Conservation (phyloP, 192 early-diverging fungal species). For the Backusella mclennaniae region DNA sequence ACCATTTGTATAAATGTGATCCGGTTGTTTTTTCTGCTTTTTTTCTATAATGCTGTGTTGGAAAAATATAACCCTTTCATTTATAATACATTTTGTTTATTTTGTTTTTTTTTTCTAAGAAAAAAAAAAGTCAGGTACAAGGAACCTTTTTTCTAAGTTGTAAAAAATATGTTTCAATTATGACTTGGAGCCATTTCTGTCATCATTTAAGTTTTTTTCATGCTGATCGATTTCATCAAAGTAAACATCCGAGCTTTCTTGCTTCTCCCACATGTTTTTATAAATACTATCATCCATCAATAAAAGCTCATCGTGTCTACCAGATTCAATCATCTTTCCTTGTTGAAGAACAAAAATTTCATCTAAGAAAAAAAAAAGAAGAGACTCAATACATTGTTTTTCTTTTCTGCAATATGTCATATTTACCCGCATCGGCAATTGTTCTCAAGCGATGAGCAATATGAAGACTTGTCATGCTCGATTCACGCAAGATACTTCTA, state of each 20-base stretch:
- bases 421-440: conserved; percentile 75
- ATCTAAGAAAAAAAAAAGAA: conserved; percentile 47
- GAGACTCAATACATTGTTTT: neutral
- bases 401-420: neutral
- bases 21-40: too few relatives aligned
- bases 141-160: neutral
- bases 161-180: neutral
- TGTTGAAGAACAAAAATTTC: conserved; percentile 88
- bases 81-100: neutral
- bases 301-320: conserved; percentile 80
- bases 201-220: neutral
- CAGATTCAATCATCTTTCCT: conserved; percentile 82
- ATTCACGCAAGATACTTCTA: conserved; percentile 72
- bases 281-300: conserved; percentile 70
- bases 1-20: too few relatives aligned
- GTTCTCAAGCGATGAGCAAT: conserved; percentile 94
- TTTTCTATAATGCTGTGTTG: too few relatives aligned
- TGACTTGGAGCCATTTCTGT: neutral
- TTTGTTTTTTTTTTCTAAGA: neutral
- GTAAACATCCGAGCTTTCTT: conserved; percentile 41
- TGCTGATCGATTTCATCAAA: conserved; percentile 8
- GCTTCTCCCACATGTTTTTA: conserved; percentile 85
- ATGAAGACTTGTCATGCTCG: conserved; percentile 82
- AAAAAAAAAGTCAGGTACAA: neutral
- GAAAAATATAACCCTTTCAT: neutral